Conservation (phyloP, 768 basidiomycete species). For the Lepiota venenata region DNA sequence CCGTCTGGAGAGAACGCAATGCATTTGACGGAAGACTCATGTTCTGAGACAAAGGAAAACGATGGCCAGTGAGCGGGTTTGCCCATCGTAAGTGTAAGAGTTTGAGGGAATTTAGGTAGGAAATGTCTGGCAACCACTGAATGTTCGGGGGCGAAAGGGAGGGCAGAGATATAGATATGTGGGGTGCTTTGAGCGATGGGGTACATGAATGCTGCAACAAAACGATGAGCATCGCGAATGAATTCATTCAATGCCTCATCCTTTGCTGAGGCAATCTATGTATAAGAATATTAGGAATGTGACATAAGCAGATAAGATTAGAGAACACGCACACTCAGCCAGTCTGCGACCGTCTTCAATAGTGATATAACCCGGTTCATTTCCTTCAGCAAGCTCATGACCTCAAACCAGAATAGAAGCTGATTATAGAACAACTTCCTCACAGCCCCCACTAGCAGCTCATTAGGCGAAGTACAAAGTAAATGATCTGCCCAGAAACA, state of each 20-base stretch:
- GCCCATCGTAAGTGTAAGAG: conserved; percentile 11
- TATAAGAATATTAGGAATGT: background rate
- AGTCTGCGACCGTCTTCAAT: too few relatives aligned
- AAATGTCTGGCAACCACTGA: conserved; percentile 14
- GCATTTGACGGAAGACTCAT: conserved; percentile 8
- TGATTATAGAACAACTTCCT: conserved; percentile 19
- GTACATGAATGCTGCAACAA: conserved; percentile 16
- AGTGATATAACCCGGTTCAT: conserved; percentile 7
- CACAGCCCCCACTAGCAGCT: conserved; percentile 13
- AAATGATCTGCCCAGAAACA: conserved; percentile 29
- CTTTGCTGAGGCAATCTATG: background rate
- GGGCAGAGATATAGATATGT: conserved; percentile 26
- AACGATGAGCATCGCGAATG: conserved; percentile 17
- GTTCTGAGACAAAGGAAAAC: conserved; percentile 14
- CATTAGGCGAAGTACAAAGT: background rate
- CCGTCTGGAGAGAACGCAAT: conserved; percentile 26
- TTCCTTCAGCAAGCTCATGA: conserved; percentile 22
- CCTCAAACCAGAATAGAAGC: conserved; percentile 30
- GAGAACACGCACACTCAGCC: conserved; percentile 13
- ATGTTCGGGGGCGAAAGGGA: conserved; percentile 24
- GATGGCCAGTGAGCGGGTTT: conserved; percentile 17
- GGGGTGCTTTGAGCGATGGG: conserved; percentile 20
- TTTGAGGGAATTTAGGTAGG: conserved; percentile 13
- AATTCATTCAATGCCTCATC: conserved; percentile 14
- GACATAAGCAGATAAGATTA: background rate